Conservation (phyloP, 2,329 filamentous ascomycete species). For the Alternaria ventricosa region DNA sequence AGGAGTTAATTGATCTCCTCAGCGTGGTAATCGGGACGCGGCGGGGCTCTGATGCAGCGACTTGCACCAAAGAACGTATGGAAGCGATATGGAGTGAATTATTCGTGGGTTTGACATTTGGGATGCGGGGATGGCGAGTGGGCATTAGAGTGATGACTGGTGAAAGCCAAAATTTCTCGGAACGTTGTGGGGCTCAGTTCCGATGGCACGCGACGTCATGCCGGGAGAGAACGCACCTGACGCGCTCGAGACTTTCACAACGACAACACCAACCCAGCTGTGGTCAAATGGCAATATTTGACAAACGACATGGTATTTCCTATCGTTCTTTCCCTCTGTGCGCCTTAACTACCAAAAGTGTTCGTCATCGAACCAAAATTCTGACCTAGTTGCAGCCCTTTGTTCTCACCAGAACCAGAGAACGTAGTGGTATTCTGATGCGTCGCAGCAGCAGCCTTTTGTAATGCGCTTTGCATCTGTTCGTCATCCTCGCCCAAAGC, state of each 20-base stretch:
- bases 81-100: constrained; percentile 12
- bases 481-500: not conserved
- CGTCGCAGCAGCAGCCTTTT: not conserved
- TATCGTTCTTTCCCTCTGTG: too few relatives aligned
- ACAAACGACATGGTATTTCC: too few relatives aligned
- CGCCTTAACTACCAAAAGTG: not conserved
- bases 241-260: not conserved
- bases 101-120: constrained; percentile 43
- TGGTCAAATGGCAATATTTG: not conserved
- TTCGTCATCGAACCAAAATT: not conserved
- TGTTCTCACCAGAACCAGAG: not conserved
- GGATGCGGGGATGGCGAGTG: constrained; percentile 36
- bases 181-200: constrained; percentile 22
- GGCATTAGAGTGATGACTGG: constrained; percentile 41
- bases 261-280: not conserved
- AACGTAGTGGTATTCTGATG: not conserved
- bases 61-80: constrained; percentile 37
- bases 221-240: not conserved
- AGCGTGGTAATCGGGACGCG: constrained; percentile 30
- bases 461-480: not conserved
- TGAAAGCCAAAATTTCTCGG: constrained; percentile 35
- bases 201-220: constrained; percentile 35
- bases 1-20: constrained; percentile 16
- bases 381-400: not conserved
- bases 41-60: constrained; percentile 21